Conservation (phyloP, 768 basidiomycete genomes). For the Tremella fuciformis region DNA sequence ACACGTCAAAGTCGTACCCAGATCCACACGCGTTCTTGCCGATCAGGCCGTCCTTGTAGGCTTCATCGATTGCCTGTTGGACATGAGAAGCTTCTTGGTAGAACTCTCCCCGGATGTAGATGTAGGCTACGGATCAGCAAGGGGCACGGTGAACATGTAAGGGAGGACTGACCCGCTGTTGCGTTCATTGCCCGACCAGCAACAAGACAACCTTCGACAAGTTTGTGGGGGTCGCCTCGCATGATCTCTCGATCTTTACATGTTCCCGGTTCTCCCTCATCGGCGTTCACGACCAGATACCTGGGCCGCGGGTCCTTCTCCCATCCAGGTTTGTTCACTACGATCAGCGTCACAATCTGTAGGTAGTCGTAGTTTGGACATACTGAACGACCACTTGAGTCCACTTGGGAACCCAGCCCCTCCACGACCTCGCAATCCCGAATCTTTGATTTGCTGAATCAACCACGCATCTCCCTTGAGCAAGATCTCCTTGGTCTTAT, state of each 20-base stretch:
- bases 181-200: slow-evolving; percentile 98
- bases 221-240: slow-evolving; percentile 96
- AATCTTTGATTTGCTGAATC: slow-evolving; percentile 92
- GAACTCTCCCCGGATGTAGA: slow-evolving; percentile 99
- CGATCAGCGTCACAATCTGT: slow-evolving; percentile 45
- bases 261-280: slow-evolving; percentile 97
- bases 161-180: slow-evolving; percentile 59
- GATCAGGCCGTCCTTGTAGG: slow-evolving; percentile 81
- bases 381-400: slow-evolving; percentile 69
- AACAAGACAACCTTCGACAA: slow-evolving; percentile 95
- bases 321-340: slow-evolving; percentile 97
- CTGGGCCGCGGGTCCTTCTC: slow-evolving; percentile 88
- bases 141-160: neutral
- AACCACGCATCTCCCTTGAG: slow-evolving; percentile 96
- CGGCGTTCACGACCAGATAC: slow-evolving; percentile 95
- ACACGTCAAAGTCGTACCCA: slow-evolving; percentile 94
- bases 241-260: slow-evolving; percentile 99
- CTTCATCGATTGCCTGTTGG: slow-evolving; percentile 92
- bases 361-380: slow-evolving; percentile 10
- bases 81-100: slow-evolving; percentile 90
- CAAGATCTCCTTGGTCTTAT: slow-evolving; percentile 92
- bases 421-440: slow-evolving; percentile 89
- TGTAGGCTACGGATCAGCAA: slow-evolving; percentile 67
- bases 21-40: slow-evolving; percentile 89
- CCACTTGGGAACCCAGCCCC: slow-evolving; percentile 97